Conservation (phyloP, 441 rosid species). For the Erysimum cheiri region DNA sequence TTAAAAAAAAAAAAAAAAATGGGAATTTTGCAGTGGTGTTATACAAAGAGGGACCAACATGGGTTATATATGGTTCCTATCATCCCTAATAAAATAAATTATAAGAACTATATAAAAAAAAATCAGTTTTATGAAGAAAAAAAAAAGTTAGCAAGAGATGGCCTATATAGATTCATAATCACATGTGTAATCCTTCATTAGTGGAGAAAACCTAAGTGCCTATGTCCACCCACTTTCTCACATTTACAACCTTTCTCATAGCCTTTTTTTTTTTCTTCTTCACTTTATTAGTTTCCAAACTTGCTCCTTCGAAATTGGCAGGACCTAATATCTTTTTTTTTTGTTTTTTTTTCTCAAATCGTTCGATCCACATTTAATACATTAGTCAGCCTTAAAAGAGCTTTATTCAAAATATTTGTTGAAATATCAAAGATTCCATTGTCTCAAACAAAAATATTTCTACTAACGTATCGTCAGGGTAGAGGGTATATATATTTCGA, state of each 20-base stretch:
- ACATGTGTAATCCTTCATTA: constrained; percentile 68
- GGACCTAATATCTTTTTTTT: no score
- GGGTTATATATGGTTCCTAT: constrained; percentile 14
- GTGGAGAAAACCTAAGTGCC: constrained; percentile 63
- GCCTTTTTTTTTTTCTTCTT: neutral
- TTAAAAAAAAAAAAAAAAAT: no score
- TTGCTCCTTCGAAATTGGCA: neutral
- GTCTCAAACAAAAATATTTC: neutral
- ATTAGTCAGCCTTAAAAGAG: neutral
- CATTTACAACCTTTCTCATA: constrained; percentile 30
- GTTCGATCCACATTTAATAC: neutral
- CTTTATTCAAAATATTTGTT: no score
- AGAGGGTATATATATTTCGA: neutral
- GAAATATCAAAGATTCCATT: no score
- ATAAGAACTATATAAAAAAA: neutral
- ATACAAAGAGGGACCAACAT: constrained; percentile 50
- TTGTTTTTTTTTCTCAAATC: neutral
- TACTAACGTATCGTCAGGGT: no score
- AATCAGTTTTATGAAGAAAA: neutral
- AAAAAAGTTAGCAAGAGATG: constrained; percentile 22
- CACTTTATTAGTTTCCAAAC: constrained; percentile 6
- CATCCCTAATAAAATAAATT: neutral
- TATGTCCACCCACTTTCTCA: constrained; percentile 46
- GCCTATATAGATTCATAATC: constrained; percentile 51
- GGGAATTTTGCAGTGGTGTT: constrained; percentile 5